A percentile compares a stretch with the other conserved stretches of the same genome.
Evolutionary conservation across 306 rosid genomes (phyloP).

Genomic region (Dalbergia oliveri): DNA sequence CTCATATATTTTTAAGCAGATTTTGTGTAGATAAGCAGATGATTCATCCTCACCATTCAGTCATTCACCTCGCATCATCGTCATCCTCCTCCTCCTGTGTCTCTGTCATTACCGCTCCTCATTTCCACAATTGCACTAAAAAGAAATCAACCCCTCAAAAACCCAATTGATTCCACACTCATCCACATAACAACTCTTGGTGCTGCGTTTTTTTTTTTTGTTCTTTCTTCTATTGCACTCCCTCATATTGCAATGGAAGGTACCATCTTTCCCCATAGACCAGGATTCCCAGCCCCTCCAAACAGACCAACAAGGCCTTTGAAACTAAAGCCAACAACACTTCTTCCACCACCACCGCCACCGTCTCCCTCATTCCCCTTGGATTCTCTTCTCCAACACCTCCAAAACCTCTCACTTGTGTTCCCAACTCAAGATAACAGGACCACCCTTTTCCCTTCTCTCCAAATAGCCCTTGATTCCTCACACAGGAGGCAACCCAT

Average conservation of each 20-base stretch:
- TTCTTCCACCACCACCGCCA: constrained; percentile 49
- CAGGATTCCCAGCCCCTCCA: constrained; percentile 64
- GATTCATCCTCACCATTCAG: no score
- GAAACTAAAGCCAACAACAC: constrained; percentile 62
- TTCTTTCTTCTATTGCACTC: background rate
- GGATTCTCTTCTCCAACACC: constrained; percentile 88
- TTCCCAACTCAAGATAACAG: constrained; percentile 45
- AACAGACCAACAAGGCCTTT: constrained; percentile 59
- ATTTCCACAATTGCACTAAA: no score
- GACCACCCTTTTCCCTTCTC: constrained; percentile 56
- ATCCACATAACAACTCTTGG: background rate
- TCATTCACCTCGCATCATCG: no score
- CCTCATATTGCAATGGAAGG: constrained; percentile 71
- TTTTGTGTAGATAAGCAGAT: no score
- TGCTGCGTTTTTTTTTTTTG: no score
- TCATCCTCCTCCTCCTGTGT: no score
- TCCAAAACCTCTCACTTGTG: constrained; percentile 57
- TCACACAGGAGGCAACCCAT: constrained; percentile 50
- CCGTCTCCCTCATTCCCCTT: constrained; percentile 64
- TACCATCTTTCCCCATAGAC: constrained; percentile 71
- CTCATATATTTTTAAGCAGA: no score
- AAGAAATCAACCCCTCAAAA: no score
- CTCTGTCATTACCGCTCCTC: no score
- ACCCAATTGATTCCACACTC: background rate
- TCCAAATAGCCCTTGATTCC: constrained; percentile 50